Evolutionary conservation across 1,284 basidiomycete genomes (phyloP), one percentile per base, ranked within the genome.

Genomic region (Blastosporella zonata): DNA sequence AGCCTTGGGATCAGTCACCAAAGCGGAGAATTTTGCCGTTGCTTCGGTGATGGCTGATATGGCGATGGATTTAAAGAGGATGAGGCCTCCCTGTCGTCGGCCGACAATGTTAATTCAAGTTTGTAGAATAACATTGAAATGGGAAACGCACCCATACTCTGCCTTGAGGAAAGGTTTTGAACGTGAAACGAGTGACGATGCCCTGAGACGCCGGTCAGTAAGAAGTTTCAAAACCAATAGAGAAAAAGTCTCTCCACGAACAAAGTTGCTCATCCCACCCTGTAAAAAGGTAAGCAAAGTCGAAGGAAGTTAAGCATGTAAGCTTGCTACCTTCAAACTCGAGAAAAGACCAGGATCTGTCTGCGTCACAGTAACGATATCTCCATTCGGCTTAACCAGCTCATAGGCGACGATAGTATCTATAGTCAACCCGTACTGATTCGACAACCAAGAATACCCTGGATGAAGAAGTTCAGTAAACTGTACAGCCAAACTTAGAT

Each of bases 181-280:
- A 53, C 1, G 73, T 79, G 59, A 82, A 79, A 42, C 70, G 71
- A 0, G 79, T 83, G 3, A 84, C 79, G 28, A 84, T 77, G 1
- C 80, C 81, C 80, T 83, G 21, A n/a, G n/a, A n/a, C n/a, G n/a
- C n/a, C n/a, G n/a, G 9, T 29, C 49, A 38, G 35, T 18, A 13
- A 17, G 27, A 34, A 15, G 13, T 39, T 7, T 22, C 12, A 34
- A 34, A 8, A 17, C 6, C 28, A 8, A 21, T 15, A 18, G 15
- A 3, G 29, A 7, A 13, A 13, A 13, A 6, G 29, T 6, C 2
- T 2, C 29, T 4, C 3, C 3, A 3, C 45, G n/a, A 18, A 79
- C 81, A 52, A 79, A 82, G 56, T 82, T 83, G 53, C 83, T 82
- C 54, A 71, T 65, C 8, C 79, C 77, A 35, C 79, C 80, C 78